Conservation (phyloP, 768 basidiomycete species). For the Tricholoma matsutake region DNA sequence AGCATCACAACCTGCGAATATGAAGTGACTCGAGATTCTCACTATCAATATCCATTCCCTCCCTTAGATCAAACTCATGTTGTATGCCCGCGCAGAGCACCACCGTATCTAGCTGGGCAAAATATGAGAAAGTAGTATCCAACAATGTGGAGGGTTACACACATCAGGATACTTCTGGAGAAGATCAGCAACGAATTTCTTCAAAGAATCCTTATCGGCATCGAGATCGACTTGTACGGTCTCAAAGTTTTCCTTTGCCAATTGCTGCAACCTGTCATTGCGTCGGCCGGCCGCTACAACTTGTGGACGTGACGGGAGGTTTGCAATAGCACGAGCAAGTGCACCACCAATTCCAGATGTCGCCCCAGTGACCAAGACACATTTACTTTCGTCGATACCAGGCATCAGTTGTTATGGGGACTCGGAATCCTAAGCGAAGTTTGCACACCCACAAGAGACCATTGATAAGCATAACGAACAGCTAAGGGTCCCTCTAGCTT, state of each 20-base stretch:
- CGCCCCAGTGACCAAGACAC: slow-evolving; percentile 19
- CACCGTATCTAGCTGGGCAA: slow-evolving; percentile 49
- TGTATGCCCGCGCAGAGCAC: slow-evolving; percentile 55
- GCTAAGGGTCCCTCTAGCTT: too few relatives aligned
- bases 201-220: slow-evolving; percentile 34
- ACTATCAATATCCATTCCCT: slow-evolving; percentile 41
- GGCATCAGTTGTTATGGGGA: slow-evolving; percentile 1
- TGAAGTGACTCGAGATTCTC: slow-evolving; percentile 12
- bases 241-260: slow-evolving; percentile 38
- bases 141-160: slow-evolving; percentile 9
- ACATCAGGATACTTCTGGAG: slow-evolving; percentile 49
- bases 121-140: neutral
- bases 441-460: neutral
- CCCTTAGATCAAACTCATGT: slow-evolving; percentile 43
- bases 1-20: neutral
- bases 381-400: slow-evolving; percentile 18
- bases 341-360: slow-evolving; percentile 38
- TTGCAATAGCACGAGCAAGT: slow-evolving; percentile 47
- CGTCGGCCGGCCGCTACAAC: slow-evolving; percentile 53
- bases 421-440: neutral
- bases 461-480: neutral
- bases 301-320: slow-evolving; percentile 43
- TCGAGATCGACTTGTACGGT: slow-evolving; percentile 44
- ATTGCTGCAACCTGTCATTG: slow-evolving; percentile 49
- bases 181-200: slow-evolving; percentile 38